These are phyloP conservation scores for Podospora appendiculata DNA, from an alignment of 495 filamentous ascomycete genomes.

Conservation along the genomic window DNA sequence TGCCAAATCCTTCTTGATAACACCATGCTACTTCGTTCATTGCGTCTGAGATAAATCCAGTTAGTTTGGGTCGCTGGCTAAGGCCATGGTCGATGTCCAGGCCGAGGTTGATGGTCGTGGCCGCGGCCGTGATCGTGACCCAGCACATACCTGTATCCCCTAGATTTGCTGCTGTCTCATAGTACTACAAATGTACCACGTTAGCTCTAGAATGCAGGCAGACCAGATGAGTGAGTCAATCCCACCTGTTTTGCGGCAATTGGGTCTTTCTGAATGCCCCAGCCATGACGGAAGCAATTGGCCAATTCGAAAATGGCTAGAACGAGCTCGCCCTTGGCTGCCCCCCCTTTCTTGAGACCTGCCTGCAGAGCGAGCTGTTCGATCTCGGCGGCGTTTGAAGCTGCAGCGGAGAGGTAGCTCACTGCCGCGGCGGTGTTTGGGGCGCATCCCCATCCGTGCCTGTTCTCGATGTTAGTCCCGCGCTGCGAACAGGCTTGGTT, in stretches of 20 bases:
- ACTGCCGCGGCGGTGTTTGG: conserved; percentile 67
- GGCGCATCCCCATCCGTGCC: conserved; percentile 89
- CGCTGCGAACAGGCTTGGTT: background rate
- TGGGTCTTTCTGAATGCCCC: conserved; percentile 86
- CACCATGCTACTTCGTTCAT: conserved; percentile 98
- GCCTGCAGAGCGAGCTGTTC: conserved; percentile 77
- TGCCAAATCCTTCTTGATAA: conserved; percentile 89
- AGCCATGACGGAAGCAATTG: conserved; percentile 93
- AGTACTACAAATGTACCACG: conserved; percentile 55
- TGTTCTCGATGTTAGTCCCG: conserved; percentile 24
- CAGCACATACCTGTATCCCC: conserved; percentile 62
- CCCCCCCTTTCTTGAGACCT: conserved; percentile 85
- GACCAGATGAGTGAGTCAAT: conserved; percentile 4
- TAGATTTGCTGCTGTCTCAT: conserved; percentile 92
- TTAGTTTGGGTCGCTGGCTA: conserved; percentile 8
- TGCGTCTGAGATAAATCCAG: conserved; percentile 52
- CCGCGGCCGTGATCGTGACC: no score
- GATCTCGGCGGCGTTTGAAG: conserved; percentile 81
- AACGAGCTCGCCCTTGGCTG: conserved; percentile 95
- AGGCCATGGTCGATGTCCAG: background rate
- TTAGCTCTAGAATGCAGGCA: conserved; percentile 5
- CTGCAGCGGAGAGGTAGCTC: conserved; percentile 76
- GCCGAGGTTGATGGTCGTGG: background rate
- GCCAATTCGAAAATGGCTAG: conserved; percentile 93
- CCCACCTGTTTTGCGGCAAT: conserved; percentile 64